These are phyloP conservation scores for Mucor saturninus DNA, from an alignment of 371 early-diverging fungal genomes.

Conservation along the genomic window DNA sequence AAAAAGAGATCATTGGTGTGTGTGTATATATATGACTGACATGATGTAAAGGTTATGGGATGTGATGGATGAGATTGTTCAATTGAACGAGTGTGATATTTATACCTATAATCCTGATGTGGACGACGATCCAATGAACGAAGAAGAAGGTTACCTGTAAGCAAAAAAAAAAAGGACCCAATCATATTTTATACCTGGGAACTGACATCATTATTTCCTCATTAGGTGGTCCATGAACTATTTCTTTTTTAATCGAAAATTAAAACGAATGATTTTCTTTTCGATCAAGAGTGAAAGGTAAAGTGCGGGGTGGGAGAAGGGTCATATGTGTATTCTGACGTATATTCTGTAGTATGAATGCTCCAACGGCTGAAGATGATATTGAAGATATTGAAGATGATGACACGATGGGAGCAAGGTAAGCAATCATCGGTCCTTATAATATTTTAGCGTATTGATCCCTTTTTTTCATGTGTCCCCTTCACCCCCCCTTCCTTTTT, in stretches of 20 bases:
- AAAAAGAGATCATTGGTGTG: background rate
- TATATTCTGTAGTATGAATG: slow-evolving; percentile 36
- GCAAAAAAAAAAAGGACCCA: background rate
- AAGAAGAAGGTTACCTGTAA: slow-evolving; percentile 74
- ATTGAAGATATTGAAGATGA: slow-evolving; percentile 26
- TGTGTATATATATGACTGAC: background rate
- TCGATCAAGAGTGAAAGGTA: slow-evolving; percentile 87
- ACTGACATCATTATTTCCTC: slow-evolving; percentile 4
- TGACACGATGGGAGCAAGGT: slow-evolving; percentile 18
- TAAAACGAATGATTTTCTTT: slow-evolving; percentile 90
- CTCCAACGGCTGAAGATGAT: slow-evolving; percentile 39
- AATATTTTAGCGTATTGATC: no score
- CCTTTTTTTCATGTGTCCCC: no score
- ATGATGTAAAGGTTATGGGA: slow-evolving; percentile 70
- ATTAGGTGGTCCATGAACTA: slow-evolving; percentile 91
- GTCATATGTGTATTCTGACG: background rate
- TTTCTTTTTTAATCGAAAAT: slow-evolving; percentile 90
- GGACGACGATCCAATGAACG: slow-evolving; percentile 89
- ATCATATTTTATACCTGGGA: background rate
- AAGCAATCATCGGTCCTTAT: background rate
- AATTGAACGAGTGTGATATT: slow-evolving; percentile 82
- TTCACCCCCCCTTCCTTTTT: no score
- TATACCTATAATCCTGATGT: slow-evolving; percentile 86
- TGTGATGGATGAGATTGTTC: slow-evolving; percentile 79
- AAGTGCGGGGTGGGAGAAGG: background rate